Evolutionary conservation across 768 basidiomycete species (phyloP).

Genomic region (Psilocybe cyanescens): DNA sequence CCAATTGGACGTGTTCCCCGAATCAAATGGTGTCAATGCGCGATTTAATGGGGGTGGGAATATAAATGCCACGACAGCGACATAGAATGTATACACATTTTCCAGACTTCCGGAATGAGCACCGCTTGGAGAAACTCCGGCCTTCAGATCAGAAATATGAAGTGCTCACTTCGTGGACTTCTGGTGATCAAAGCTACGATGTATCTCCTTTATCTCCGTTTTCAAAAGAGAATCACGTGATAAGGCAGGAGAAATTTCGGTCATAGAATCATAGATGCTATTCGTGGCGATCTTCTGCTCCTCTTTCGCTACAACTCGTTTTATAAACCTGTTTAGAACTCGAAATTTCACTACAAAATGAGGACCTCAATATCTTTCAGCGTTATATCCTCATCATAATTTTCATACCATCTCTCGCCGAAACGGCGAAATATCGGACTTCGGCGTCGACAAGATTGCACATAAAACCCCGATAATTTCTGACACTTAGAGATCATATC

Average conservation of each 20-base stretch:
- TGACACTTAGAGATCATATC: constrained; percentile 1
- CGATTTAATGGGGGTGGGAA: too few species aligned
- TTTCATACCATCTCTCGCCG: constrained; percentile 14
- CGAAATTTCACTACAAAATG: not conserved
- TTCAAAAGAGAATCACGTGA: constrained; percentile 16
- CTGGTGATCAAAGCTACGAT: constrained; percentile 3
- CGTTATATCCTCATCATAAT: not conserved
- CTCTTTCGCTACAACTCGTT: constrained; percentile 6
- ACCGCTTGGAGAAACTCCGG: constrained; percentile 14
- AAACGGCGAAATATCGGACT: constrained; percentile 27
- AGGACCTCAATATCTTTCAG: not conserved
- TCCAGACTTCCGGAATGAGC: not conserved
- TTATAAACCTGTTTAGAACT: not conserved
- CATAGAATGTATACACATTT: not conserved
- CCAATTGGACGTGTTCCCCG: too few species aligned
- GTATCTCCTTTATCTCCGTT: constrained; percentile 25
- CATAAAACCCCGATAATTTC: constrained; percentile 15
- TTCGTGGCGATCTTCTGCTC: constrained; percentile 6
- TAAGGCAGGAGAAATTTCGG: constrained; percentile 19
- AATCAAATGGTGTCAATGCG: too few species aligned
- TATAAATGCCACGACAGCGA: not conserved
- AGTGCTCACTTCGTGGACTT: not conserved
- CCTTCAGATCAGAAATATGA: constrained; percentile 8
- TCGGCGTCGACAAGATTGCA: constrained; percentile 7
- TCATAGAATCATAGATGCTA: not conserved